These are phyloP conservation scores for Clitopilus passeckerianus DNA, from an alignment of 768 basidiomycete species.

Conservation along the genomic window DNA sequence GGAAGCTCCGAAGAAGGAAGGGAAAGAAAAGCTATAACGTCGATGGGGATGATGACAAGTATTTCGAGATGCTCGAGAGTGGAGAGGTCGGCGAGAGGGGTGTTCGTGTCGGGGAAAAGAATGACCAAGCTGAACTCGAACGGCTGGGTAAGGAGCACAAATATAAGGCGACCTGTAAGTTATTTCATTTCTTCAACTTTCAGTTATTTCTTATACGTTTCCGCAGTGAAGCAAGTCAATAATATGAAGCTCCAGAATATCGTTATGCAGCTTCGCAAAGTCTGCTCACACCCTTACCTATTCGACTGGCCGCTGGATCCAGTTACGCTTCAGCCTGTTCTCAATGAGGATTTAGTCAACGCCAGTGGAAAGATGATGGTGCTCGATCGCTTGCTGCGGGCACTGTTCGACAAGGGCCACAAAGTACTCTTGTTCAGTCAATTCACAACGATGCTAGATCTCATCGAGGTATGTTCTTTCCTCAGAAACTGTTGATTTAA, in stretches of 20 bases:
- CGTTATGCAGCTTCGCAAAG: slow-evolving; percentile 97
- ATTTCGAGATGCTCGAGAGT: slow-evolving; percentile 55
- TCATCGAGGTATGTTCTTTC: slow-evolving; percentile 65
- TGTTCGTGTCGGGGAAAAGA: slow-evolving; percentile 14
- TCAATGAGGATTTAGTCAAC: slow-evolving; percentile 79
- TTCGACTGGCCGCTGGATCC: slow-evolving; percentile 81
- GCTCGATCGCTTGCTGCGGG: slow-evolving; percentile 80
- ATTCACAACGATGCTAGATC: slow-evolving; percentile 94
- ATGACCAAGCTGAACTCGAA: slow-evolving; percentile 37
- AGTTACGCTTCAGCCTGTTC: slow-evolving; percentile 50
- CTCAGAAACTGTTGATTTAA: not conserved
- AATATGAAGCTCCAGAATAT: slow-evolving; percentile 93
- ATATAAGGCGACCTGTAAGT: slow-evolving; percentile 53
- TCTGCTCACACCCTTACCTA: slow-evolving; percentile 88
- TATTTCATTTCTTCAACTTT: not conserved
- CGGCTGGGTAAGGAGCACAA: slow-evolving; percentile 55
- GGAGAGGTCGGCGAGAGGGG: slow-evolving; percentile 37
- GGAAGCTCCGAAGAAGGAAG: slow-evolving; percentile 13
- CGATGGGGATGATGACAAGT: slow-evolving; percentile 62
- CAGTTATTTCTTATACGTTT: not conserved
- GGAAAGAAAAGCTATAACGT: slow-evolving; percentile 45
- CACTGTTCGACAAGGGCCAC: slow-evolving; percentile 73
- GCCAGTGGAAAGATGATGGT: slow-evolving; percentile 98
- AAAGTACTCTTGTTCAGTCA: slow-evolving; percentile 89
- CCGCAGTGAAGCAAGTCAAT: slow-evolving; percentile 75